Evolutionary conservation across 768 basidiomycete genomes (phyloP).

Genomic region (Agaricus subrufescens): DNA sequence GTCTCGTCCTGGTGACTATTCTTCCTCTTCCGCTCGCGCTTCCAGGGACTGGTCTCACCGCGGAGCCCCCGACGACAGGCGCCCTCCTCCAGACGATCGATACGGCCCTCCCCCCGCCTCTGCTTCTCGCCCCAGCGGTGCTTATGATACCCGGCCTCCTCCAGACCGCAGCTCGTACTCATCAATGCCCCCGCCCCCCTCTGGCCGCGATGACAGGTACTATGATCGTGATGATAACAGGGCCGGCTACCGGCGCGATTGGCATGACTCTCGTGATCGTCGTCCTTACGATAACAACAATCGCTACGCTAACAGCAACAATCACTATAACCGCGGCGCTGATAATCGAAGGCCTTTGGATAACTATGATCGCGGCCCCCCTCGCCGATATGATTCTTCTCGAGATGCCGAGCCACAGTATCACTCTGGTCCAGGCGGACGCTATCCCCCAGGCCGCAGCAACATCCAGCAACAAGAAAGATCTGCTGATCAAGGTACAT

Average conservation of each 20-base stretch:
- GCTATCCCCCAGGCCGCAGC: conserved; percentile 1
- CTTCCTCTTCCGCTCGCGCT: conserved; percentile 3
- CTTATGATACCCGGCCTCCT: conserved; percentile 4
- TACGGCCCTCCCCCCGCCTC: neutral
- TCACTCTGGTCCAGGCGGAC: neutral
- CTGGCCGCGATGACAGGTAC: conserved; percentile 7
- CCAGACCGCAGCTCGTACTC: conserved; percentile 1
- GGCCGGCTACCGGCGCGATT: conserved; percentile 9
- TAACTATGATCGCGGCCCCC: neutral
- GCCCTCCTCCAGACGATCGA: conserved; percentile 9
- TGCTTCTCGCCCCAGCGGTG: neutral
- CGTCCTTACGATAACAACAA: conserved; percentile 9
- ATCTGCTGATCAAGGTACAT: neutral
- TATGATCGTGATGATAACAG: conserved; percentile 10
- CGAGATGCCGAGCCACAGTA: neutral
- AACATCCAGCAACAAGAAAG: neutral
- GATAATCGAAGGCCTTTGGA: conserved; percentile 7
- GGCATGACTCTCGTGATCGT: conserved; percentile 11
- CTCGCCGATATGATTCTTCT: conserved; percentile 4
- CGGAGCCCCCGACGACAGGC: conserved; percentile 2
- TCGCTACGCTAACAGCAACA: neutral
- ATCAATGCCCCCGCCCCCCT: conserved; percentile 6
- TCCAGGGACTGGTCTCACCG: conserved; percentile 5
- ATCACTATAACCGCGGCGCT: neutral
- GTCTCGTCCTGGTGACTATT: conserved; percentile 2